Base-by-base conservation (phyloP, 805 yeast species). In the Priceomyces carsonii region DNA sequence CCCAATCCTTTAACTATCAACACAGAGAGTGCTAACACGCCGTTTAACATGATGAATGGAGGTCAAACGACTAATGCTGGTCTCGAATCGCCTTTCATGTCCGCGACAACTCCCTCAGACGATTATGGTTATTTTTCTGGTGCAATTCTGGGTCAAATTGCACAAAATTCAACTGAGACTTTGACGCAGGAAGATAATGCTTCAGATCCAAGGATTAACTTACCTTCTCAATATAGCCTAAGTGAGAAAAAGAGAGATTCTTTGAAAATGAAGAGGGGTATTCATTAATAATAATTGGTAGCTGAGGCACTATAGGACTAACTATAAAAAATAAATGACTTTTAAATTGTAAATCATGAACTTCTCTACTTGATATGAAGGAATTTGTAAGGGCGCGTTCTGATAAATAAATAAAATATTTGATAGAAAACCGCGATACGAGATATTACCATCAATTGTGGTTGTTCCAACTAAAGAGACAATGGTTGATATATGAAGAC, bases 201-300 rank as follows among this genome's bases (percentile, higher is more conserved):
- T n/a, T 34, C 35, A 18, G 48, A 44, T 7, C 39, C 38, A 15
- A 42, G 29, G 14, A 47, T 58, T 19, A 52, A 52, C 39, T 47
- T 63, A 34, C 64, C 66, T 8, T 39, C 51, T 9, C 65, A 61
- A 39, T 53, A 57, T 32, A 60, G 61, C 26, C 51, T 67, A 38
- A 64, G 69, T 44, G 74, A 69, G 36, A 68, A 66, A 54, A 69
- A 69, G 52, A 53, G 74, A 40, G 74, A 69, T 31, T 63, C 70
- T 17, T 58, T 69, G 43, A 68, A 66, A 42, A 45, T 69, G 50
- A 69, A 69, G 37, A 55, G 74, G 51, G 74, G 74, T 20, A 69
- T 68, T 18, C 70, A 59, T 45, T 68, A 51, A 40, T 20, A 18
- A 18, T 6, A 8, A 12, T 23, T 23, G 26, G 26, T 23, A 23